A percentile compares a stretch with the other conserved stretches of the same genome.
Conservation (phyloP, 306 rosid species). For the Inga leiocalycina region DNA sequence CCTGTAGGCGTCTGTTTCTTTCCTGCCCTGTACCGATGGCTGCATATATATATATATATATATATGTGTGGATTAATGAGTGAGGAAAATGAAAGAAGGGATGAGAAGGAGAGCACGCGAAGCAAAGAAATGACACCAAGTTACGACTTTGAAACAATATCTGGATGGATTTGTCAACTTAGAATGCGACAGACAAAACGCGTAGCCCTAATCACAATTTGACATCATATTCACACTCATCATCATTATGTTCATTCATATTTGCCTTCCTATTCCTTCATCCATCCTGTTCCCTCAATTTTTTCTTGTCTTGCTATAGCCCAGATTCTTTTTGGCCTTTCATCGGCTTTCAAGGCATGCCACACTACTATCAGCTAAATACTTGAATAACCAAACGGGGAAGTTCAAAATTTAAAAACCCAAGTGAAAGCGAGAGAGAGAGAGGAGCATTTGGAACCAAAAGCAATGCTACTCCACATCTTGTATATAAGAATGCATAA, state of each 20-base stretch:
- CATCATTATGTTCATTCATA: not conserved
- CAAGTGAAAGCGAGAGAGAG: not conserved
- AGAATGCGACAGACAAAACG: not conserved
- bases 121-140: not conserved
- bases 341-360: not conserved
- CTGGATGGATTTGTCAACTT: not conserved
- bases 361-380: not conserved
- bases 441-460: not conserved
- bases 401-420: not conserved
- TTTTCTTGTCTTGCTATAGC: not conserved
- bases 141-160: not conserved
- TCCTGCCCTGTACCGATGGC: not conserved
- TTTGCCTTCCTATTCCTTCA: not conserved
- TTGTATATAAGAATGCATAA: not conserved
- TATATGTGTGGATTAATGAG: not conserved
- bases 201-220: not conserved
- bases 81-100: not conserved
- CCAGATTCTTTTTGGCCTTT: not conserved
- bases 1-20: not conserved
- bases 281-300: not conserved
- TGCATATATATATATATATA: not conserved
- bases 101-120: not conserved
- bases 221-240: not conserved
- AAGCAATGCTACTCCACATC: not conserved
- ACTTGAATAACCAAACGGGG: not conserved